Evolutionary conservation across 75 land plant species (phyloP), one percentile per base, ranked within the genome.

Genomic region (Pinus taeda): DNA sequence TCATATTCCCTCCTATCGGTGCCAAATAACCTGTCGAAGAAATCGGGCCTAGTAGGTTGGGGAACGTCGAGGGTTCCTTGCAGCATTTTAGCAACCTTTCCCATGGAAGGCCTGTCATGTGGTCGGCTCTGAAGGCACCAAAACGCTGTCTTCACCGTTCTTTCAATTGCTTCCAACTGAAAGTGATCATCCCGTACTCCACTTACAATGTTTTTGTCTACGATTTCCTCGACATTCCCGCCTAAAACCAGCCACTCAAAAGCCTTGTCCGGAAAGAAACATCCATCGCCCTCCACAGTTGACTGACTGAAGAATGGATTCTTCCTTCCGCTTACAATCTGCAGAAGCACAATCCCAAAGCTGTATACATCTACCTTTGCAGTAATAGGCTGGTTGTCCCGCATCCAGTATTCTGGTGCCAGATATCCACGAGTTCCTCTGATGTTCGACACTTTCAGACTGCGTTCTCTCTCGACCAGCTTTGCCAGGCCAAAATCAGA

Each of bases 91-190:
- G 85, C 95, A 36, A 90, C 97, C 36, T 88, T 87, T 53, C 85
- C 85, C 95, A 92, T 92, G n/a, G 95, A 81, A 3, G 95, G 97
- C 67, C 97, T 77, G 62, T 59, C 36, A 57, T 83, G 81, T 2
- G 92, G 88, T 21, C 84, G 77, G 29, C 81, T 90, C 74, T 93
- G 96, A 26, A 93, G 74, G 76, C 96, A 91, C 92, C 94, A 92
- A 63, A 94, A 81, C 21, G 95, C 95, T 15, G 86, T 82, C 79
- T 82, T 82, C 77, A 86, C 88, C 90, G 82, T 84, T 33, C 88
- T 79, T 63, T 82, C 63, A 45, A 91, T 80, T 81, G 79, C 80
- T n/a, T 62, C 79, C 14, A 70, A 22, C 15, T 85, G 86, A 26
- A 3, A 55, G 29, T 74, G 62, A 13, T 67, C 55, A 4, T 84